Evolutionary conservation across 495 filamentous ascomycete genomes (phyloP).

Genomic region (Podospora anserina): DNA sequence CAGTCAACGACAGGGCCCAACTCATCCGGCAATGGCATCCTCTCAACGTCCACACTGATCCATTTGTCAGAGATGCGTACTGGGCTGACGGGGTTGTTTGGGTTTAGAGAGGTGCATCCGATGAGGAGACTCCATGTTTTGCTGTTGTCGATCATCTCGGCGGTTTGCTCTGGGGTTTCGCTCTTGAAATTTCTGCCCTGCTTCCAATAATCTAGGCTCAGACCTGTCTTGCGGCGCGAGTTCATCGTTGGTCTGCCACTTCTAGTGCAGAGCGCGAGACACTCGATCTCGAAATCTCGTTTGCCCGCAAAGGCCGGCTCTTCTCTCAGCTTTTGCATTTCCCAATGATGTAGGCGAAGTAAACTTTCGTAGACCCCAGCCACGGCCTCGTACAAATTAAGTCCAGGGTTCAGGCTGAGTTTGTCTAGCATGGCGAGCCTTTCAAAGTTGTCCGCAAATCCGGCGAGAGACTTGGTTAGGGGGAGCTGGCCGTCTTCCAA

Average conservation of each 20-base stretch:
- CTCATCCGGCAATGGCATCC: constrained; percentile 39
- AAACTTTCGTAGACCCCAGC: constrained; percentile 72
- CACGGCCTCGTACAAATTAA: constrained; percentile 88
- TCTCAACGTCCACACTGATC: constrained; percentile 60
- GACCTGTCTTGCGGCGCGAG: constrained; percentile 63
- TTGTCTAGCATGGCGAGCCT: constrained; percentile 74
- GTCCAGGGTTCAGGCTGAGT: constrained; percentile 64
- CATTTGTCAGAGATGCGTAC: constrained; percentile 65
- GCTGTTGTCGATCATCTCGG: constrained; percentile 29
- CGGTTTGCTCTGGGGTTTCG: constrained; percentile 25
- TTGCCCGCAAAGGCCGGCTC: constrained; percentile 46
- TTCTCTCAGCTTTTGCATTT: constrained; percentile 58
- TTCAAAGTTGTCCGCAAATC: constrained; percentile 78
- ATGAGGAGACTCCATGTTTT: constrained; percentile 61
- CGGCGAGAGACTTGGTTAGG: constrained; percentile 59
- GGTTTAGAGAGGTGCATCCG: constrained; percentile 54
- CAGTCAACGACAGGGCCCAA: constrained; percentile 59
- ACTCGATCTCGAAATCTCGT: constrained; percentile 50
- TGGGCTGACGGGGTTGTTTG: constrained; percentile 48
- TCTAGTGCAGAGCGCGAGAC: constrained; percentile 58
- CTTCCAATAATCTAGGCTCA: constrained; percentile 86
- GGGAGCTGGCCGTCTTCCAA: constrained; percentile 45
- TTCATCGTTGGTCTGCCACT: constrained; percentile 82
- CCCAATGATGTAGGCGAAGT: constrained; percentile 60
- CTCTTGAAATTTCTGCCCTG: constrained; percentile 52